Evolutionary conservation across 148 eudicot species (phyloP), one percentile per base, ranked within the genome.

Genomic region (Chenopodium formosanum): DNA sequence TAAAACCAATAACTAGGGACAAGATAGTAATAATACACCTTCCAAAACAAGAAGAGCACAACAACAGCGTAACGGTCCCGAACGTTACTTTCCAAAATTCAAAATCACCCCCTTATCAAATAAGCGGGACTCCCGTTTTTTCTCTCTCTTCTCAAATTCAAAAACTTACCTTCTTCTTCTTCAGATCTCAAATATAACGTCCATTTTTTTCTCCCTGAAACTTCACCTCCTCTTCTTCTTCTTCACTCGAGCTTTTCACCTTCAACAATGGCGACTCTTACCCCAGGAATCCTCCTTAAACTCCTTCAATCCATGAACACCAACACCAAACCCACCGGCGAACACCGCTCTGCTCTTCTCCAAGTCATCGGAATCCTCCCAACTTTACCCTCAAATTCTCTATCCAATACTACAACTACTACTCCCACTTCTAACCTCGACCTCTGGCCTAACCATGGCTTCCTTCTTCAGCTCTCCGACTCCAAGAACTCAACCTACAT

Each of bases 281-380:
- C 92, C 1, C 95, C 94, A 19, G 99, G 99, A n/a, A 89, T 91
- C 82, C 97, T 96, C 32, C 89, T 96, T 1, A 92, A 90, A 80
- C 97, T 96, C 82, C 98, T 96, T 83, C 98, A 96, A 44, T 83
- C 97, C 67, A 90, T 92, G 86, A 91, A 90, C 88, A 47, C 98
- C 74, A 64, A 63, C 86, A 79, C 93, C 22, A 86, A 88, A 44
- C 93, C 89, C 80, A 91, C 98, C 84, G 97, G 98, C 67, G 94
- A 92, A 86, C 98, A 92, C 90, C 94, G 99, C 46, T 86, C 92
- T 13, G 90, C 99, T 0, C 90, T 96, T 76, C 95, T 96, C 78
- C 99, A 96, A 79, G 90, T 96, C 81, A 92, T 84, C 84, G 91
- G 90, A 13, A 96, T 96, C 73, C 92, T 96, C 31, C 99, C 99